A percentile compares a stretch with the other conserved stretches of the same genome.
phyloP scores from a whole-genome alignment of 352 stramenopile species.

The Nothophytophthora sp. region DNA sequence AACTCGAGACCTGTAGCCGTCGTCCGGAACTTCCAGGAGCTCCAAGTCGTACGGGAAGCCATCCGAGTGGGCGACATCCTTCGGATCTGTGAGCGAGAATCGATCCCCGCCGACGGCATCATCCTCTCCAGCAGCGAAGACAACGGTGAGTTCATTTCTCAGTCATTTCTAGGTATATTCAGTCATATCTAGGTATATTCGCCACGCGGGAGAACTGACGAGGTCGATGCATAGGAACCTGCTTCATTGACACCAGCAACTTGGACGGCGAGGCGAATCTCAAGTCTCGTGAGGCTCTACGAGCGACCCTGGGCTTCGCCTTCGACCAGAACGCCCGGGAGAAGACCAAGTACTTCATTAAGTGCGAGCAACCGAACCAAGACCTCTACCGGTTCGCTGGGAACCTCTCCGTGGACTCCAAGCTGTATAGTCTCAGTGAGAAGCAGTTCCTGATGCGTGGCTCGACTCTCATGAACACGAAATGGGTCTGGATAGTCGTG shows the following conservation, averaged over 20 bases:
- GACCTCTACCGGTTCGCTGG: slow-evolving; percentile 81
- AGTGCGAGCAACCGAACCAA: slow-evolving; percentile 76
- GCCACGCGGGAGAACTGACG: not conserved
- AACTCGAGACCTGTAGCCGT: slow-evolving; percentile 62
- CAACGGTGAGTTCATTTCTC: slow-evolving; percentile 42
- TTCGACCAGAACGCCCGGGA: slow-evolving; percentile 37
- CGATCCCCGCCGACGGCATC: slow-evolving; percentile 92
- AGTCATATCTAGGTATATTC: no score
- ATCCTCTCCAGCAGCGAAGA: slow-evolving; percentile 86
- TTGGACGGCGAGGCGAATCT: slow-evolving; percentile 82
- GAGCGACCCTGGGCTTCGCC: slow-evolving; percentile 32
- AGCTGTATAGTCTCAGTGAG: slow-evolving; percentile 68
- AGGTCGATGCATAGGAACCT: slow-evolving; percentile 52
- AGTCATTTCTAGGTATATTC: no score
- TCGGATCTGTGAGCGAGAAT: slow-evolving; percentile 78
- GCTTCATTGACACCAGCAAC: slow-evolving; percentile 86
- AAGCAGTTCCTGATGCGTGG: slow-evolving; percentile 78
- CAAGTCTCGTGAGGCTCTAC: slow-evolving; percentile 59
- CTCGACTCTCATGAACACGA: slow-evolving; percentile 82
- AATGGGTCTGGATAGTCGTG: slow-evolving; percentile 66
- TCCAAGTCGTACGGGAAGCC: slow-evolving; percentile 62
- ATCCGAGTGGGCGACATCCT: slow-evolving; percentile 90
- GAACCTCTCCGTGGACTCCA: slow-evolving; percentile 60
- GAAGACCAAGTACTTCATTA: slow-evolving; percentile 61
- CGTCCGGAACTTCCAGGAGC: slow-evolving; percentile 62